Conservation (phyloP, 2,329 filamentous ascomycete genomes). For the Trichophyton mentagrophytes region DNA sequence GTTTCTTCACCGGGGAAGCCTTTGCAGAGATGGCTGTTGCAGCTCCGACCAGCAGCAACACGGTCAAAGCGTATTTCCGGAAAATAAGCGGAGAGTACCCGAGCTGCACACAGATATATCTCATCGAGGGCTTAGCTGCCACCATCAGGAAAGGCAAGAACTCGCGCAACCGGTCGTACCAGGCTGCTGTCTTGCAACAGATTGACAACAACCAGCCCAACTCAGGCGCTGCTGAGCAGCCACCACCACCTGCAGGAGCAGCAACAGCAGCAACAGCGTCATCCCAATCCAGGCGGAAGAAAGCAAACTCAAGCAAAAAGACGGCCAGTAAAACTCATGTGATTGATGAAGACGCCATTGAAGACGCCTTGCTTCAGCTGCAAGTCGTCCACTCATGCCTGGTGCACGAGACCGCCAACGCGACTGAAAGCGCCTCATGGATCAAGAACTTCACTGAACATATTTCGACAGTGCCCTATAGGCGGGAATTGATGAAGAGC, state of each 20-base stretch:
- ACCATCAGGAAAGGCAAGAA: constrained; percentile 60
- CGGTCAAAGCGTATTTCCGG: constrained; percentile 46
- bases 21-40: constrained; percentile 48
- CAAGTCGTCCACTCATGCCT: constrained; percentile 55
- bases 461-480: constrained; percentile 63
- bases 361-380: constrained; percentile 57
- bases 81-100: constrained; percentile 44
- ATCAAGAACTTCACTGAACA: constrained; percentile 64
- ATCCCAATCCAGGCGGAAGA: constrained; percentile 21
- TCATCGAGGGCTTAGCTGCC: constrained; percentile 54
- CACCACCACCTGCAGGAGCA: too few relatives aligned
- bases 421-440: constrained; percentile 58
- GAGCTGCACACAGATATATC: constrained; percentile 47
- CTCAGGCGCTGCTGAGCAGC: neutral
- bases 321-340: constrained; percentile 41
- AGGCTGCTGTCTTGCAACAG: constrained; percentile 46
- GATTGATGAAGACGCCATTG: constrained; percentile 50
- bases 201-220: constrained; percentile 23
- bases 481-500: constrained; percentile 35
- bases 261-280: constrained; percentile 13
- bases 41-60: constrained; percentile 21
- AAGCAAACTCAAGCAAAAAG: constrained; percentile 24
- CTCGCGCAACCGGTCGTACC: constrained; percentile 54
- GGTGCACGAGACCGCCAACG: constrained; percentile 53
- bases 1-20: constrained; percentile 49